These are phyloP conservation scores for Colletotrichum sp. DNA, from an alignment of 2,329 filamentous ascomycete genomes.

Conservation along the genomic window DNA sequence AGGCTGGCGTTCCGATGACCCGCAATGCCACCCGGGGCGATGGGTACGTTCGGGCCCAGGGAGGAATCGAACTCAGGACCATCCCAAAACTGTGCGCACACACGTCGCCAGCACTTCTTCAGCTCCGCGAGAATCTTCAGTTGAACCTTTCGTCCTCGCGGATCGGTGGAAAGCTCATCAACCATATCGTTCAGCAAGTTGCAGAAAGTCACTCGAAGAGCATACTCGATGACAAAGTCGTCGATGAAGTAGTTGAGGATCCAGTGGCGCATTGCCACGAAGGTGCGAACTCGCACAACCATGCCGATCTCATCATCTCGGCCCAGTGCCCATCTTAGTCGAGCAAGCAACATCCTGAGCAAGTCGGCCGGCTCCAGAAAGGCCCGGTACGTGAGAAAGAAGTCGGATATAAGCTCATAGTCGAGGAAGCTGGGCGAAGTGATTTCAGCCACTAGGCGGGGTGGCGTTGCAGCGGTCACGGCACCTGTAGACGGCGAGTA, in stretches of 20 bases:
- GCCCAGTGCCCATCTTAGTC: conserved; percentile 84
- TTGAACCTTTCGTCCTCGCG: conserved; percentile 54
- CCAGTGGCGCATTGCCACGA: conserved; percentile 96
- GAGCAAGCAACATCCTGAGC: conserved; percentile 81
- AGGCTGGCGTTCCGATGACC: conserved; percentile 62
- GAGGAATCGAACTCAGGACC: conserved; percentile 68
- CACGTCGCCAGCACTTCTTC: conserved; percentile 96
- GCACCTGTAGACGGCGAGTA: conserved; percentile 74
- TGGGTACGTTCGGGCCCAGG: conserved; percentile 67
- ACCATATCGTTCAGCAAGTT: conserved; percentile 75
- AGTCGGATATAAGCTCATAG: conserved; percentile 96
- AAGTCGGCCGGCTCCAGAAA: conserved; percentile 82
- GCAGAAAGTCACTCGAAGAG: conserved; percentile 80
- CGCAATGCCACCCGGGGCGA: conserved; percentile 76
- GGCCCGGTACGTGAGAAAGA: conserved; percentile 92
- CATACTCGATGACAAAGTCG: conserved; percentile 82
- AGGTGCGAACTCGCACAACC: conserved; percentile 93
- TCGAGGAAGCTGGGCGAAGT: conserved; percentile 95
- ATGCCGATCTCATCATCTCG: conserved; percentile 83
- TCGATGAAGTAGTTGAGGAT: conserved; percentile 97
- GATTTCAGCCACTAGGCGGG: conserved; percentile 92
- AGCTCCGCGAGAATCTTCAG: conserved; percentile 91
- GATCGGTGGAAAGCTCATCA: conserved; percentile 55
- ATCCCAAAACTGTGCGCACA: conserved; percentile 91
- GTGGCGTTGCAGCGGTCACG: conserved; percentile 88